Evolutionary conservation across 805 yeast species (phyloP), one percentile per base, ranked within the genome.

Genomic region (Maudiozyma barnettii): DNA sequence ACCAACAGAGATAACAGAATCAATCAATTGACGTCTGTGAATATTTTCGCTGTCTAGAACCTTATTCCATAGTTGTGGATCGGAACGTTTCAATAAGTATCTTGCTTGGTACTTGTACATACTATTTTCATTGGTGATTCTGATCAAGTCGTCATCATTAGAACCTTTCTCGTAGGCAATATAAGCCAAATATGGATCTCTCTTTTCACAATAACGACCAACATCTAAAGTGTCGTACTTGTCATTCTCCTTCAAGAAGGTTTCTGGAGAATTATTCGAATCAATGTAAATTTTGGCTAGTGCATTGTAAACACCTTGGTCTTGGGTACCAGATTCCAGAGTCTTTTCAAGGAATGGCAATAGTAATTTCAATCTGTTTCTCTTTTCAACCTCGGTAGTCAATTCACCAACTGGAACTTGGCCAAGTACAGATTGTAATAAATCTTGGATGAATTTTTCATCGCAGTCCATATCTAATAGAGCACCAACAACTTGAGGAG

Each of bases 71-170:
- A 93, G 75, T 6, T 68, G 75, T 21, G 81, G 72, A 63, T 93
- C 96, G n/a, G 96, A 87, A 66, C 95, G 84, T 51, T 79, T 74
- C 57, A 93, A 77, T 59, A 93, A 75, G 65, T 93, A 93, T 67
- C 98, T 82, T n/a, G 98, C 98, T 74, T 93, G 99, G 70, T 93
- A 91, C 68, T 93, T 93, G 77, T 85, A 93, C 99, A 93, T 93
- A 58, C 93, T 79, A 67, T 93, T 93, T 62, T 93, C 98, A 67
- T 93, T 93, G 55, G 99, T 93, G 67, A 93, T 89, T 62, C 78
- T 75, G 60, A 93, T 79, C 61, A 93, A 77, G 66, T 93, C 99
- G 49, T 75, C 82, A 65, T 93, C 96, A 59, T 91, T 90, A 46
- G 76, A 73, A 63, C 99, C 99, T 71, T 90, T 91, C 51, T 95